phyloP scores from a whole-genome alignment of 495 filamentous ascomycete genomes.

The Penicillium tannophilum region DNA sequence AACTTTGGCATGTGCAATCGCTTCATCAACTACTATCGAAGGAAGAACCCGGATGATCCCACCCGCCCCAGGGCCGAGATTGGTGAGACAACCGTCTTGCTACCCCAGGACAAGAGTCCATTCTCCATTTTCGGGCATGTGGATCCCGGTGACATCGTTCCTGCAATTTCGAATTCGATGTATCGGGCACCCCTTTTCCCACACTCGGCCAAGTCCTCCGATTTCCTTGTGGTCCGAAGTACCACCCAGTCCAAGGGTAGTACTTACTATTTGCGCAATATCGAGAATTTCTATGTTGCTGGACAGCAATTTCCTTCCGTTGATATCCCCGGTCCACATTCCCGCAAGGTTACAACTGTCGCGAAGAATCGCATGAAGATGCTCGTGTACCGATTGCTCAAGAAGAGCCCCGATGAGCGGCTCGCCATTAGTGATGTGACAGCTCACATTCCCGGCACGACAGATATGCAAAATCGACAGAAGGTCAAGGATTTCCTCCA shows the following conservation, averaged over 20 bases:
- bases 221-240: constrained; percentile 85
- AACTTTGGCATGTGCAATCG: constrained; percentile 97
- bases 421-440: constrained; percentile 79
- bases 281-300: constrained; percentile 86
- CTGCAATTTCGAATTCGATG: constrained; percentile 92
- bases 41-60: constrained; percentile 77
- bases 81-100: constrained; percentile 81
- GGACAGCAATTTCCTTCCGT: constrained; percentile 90
- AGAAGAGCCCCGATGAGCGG: constrained; percentile 67
- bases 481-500: constrained; percentile 95
- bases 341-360: constrained; percentile 90
- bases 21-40: constrained; percentile 93
- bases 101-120: constrained; percentile 92
- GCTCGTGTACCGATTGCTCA: constrained; percentile 83
- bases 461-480: constrained; percentile 90
- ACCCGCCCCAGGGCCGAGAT: constrained; percentile 74
- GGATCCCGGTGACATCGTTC: constrained; percentile 83
- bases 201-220: constrained; percentile 73
- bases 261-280: constrained; percentile 77
- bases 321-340: constrained; percentile 91
- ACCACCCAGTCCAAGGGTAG: constrained; percentile 73
- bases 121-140: constrained; percentile 95
- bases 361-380: constrained; percentile 95
- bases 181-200: constrained; percentile 91
- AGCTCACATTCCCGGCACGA: constrained; percentile 82